These are phyloP conservation scores for Phanerodontia chrysosporium DNA, from an alignment of 768 basidiomycete genomes.

Conservation along the genomic window DNA sequence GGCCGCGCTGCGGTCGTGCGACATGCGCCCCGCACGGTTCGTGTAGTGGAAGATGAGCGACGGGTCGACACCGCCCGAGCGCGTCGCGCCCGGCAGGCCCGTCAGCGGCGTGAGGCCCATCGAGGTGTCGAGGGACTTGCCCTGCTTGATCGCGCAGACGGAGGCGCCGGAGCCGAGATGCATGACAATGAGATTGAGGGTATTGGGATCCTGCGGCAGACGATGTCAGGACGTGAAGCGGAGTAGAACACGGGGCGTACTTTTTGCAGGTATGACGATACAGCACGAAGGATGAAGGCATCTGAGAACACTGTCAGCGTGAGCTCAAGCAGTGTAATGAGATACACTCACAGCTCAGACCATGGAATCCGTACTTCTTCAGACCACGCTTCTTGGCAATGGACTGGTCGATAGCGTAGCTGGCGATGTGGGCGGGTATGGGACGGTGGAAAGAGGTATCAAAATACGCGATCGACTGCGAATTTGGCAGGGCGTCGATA, in stretches of 20 bases:
- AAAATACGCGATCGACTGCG: slow-evolving; percentile 79
- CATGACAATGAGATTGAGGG: slow-evolving; percentile 73
- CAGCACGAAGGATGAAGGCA: slow-evolving; percentile 61
- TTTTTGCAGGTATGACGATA: slow-evolving; percentile 57
- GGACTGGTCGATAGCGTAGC: slow-evolving; percentile 69
- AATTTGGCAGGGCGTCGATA: slow-evolving; percentile 55
- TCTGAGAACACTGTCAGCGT: slow-evolving; percentile 34
- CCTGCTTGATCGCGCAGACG: slow-evolving; percentile 68
- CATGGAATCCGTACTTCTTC: slow-evolving; percentile 91
- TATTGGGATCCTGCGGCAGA: slow-evolving; percentile 31
- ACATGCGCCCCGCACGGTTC: slow-evolving; percentile 42
- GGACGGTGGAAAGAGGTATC: slow-evolving; percentile 83
- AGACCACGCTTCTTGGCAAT: slow-evolving; percentile 63
- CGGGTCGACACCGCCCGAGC: slow-evolving; percentile 80
- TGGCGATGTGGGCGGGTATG: slow-evolving; percentile 71
- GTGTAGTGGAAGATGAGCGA: slow-evolving; percentile 81
- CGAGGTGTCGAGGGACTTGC: slow-evolving; percentile 76
- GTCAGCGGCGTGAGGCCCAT: slow-evolving; percentile 93
- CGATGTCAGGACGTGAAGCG: neutral
- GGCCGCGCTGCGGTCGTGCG: slow-evolving; percentile 43
- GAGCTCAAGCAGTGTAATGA: neutral
- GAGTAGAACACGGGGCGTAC: slow-evolving; percentile 20
- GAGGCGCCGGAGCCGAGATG: slow-evolving; percentile 93
- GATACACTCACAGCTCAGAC: slow-evolving; percentile 57
- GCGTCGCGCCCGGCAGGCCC: slow-evolving; percentile 85